Base-by-base conservation (phyloP, 2,329 filamentous ascomycete species). In the Alternaria rosae region DNA sequence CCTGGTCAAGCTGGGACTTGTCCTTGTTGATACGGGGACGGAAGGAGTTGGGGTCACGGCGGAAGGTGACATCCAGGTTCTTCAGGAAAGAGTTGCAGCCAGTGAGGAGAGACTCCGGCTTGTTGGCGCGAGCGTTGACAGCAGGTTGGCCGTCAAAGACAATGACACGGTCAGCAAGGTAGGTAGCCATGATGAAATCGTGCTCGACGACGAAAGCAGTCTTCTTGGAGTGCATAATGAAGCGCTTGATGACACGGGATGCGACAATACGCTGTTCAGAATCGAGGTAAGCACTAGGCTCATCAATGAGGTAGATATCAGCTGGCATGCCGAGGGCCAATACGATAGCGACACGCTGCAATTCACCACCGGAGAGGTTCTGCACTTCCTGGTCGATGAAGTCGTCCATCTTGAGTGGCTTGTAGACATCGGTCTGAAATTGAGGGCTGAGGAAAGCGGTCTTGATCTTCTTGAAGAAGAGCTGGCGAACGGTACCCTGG, bases 401-500 rank as follows among this genome's bases (percentile, higher is more conserved):
- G 79, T 98, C 95, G 54, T 99, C 95, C 64, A 99, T 89, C 85
- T 97, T 97, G 64, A 99, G 88, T n/a, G 96, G 95, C 85, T 98
- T 98, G 84, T 98, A 96, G 60, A 99, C 96, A 80, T 99, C 95
- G 13, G 95, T 99, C 85, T 99, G 95, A 87, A 99, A 99, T 82
- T 99, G 95, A 28, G 95, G 95, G 72, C 90, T 95, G 74, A 99
- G 82, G 88, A 99, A 99, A 38, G 94, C 90, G 65, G 93, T 90
- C 87, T 97, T 97, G 83, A 99, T 99, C 85, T 95, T 94, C 90
- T 99, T 99, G 89, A 98, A 97, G 87, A 99, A 98, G 53, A 99
- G 87, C 82, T 97, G 93, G 66, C 95, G 93, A 61, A 99, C 95
- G 41, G 94, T 99, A 67, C 96, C 95, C 70, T 94, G 91, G 79